Conservation (phyloP, 495 filamentous ascomycete genomes). For the Lineolata rhizophorae region DNA sequence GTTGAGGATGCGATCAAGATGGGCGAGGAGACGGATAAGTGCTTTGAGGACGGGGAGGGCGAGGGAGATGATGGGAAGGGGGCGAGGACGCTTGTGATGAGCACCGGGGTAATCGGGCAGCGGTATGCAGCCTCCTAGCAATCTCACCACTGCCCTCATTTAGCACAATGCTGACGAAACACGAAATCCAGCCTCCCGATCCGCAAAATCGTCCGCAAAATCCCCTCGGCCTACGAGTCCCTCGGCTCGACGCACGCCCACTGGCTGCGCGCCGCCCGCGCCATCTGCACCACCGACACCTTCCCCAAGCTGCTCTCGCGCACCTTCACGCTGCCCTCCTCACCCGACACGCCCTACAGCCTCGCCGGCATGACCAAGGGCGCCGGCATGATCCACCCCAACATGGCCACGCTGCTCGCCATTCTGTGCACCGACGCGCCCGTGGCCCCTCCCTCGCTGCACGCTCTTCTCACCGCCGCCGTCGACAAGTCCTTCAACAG, state of each 20-base stretch:
- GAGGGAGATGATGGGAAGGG: slow-evolving; percentile 29
- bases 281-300: slow-evolving; percentile 97
- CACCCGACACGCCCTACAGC: slow-evolving; percentile 48
- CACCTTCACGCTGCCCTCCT: slow-evolving; percentile 68
- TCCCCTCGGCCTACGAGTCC: slow-evolving; percentile 48
- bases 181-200: slow-evolving; percentile 66
- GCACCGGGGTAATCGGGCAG: slow-evolving; percentile 94
- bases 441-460: slow-evolving; percentile 44
- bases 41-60: slow-evolving; percentile 19
- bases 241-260: slow-evolving; percentile 57
- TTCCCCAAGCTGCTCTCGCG: slow-evolving; percentile 89
- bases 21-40: slow-evolving; percentile 55
- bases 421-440: slow-evolving; percentile 88
- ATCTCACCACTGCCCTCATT: not conserved
- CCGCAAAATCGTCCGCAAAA: slow-evolving; percentile 62
- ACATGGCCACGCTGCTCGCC: slow-evolving; percentile 93
- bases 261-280: slow-evolving; percentile 71
- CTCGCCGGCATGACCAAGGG: slow-evolving; percentile 96
- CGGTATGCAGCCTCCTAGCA: slow-evolving; percentile 24
- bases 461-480: slow-evolving; percentile 46
- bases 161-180: too few relatives aligned
- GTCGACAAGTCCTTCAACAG: slow-evolving; percentile 83
- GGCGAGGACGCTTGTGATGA: slow-evolving; percentile 75
- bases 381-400: slow-evolving; percentile 98
- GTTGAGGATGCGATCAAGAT: slow-evolving; percentile 74